Evolutionary conservation across 2,329 filamentous ascomycete genomes (phyloP).

Genomic region (Colletotrichum karsti): DNA sequence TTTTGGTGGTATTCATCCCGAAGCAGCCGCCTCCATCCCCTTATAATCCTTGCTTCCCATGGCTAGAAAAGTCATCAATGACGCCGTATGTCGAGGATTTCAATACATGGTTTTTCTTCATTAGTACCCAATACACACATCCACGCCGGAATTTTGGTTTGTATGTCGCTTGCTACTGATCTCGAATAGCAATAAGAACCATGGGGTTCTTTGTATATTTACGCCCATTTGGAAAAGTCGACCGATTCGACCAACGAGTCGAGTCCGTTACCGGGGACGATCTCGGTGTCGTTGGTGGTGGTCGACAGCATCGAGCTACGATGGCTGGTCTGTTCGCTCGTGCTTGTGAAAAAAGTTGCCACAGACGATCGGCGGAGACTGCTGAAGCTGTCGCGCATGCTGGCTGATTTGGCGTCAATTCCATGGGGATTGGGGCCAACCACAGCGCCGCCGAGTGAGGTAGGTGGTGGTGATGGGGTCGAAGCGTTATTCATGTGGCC

Average conservation of each 20-base stretch:
- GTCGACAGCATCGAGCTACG: constrained; percentile 64
- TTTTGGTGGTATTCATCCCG: constrained; percentile 28
- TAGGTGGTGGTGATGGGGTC: constrained; percentile 38
- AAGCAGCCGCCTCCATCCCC: constrained; percentile 7
- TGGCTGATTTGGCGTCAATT: constrained; percentile 51
- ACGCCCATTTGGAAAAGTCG: constrained; percentile 50
- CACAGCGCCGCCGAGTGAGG: constrained; percentile 41
- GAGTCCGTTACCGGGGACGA: constrained; percentile 38
- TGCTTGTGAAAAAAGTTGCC: constrained; percentile 69
- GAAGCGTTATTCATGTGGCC: constrained; percentile 35
- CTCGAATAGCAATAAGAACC: not conserved
- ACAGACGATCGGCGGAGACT: constrained; percentile 71
- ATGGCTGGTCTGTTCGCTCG: constrained; percentile 65
- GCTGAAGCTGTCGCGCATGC: constrained; percentile 68
- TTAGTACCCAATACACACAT: not conserved
- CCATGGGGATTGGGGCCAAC: constrained; percentile 21
- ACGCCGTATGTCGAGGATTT: constrained; percentile 3
- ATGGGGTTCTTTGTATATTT: constrained; percentile 9
- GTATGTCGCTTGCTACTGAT: not conserved
- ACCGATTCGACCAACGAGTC: constrained; percentile 46
- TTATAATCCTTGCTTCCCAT: not conserved
- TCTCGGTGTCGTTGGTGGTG: constrained; percentile 64
- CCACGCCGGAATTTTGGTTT: constrained; percentile 1
- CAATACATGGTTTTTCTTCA: not conserved
- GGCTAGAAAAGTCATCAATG: not conserved